Percentiles rank a stretch among this genome's conserved stretches.
Evolutionary conservation across 805 yeast species (phyloP).

Genomic region (Candida morakotiae): DNA sequence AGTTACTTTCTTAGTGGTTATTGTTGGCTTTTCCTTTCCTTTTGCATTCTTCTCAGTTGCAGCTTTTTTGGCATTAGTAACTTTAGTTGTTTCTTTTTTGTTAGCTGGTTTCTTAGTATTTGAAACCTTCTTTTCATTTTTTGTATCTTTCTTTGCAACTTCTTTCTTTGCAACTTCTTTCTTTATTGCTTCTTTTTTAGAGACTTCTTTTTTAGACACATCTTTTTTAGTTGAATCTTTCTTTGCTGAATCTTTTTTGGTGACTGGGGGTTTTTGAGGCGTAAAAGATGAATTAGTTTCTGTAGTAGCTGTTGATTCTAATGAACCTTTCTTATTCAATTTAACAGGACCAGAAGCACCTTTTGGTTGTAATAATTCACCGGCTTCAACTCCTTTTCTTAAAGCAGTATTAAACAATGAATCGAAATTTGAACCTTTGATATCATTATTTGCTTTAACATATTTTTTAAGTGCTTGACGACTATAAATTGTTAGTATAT

Average conservation of each 20-base stretch:
- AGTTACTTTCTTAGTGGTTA: background rate
- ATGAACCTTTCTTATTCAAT: conserved; percentile 28
- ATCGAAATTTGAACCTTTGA: conserved; percentile 65
- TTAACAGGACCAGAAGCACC: conserved; percentile 88
- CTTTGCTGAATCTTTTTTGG: background rate
- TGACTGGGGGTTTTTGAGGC: background rate
- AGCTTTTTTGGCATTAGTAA: background rate
- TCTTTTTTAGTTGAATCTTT: background rate
- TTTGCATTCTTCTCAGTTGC: background rate
- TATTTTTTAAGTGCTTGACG: conserved; percentile 88
- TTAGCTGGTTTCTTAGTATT: background rate
- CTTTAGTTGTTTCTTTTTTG: background rate
- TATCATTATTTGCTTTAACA: conserved; percentile 59
- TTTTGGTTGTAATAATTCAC: conserved; percentile 77
- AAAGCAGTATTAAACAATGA: conserved; percentile 72
- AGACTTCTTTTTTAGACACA: background rate
- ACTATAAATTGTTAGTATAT: conserved; percentile 28
- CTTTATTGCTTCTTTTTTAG: background rate
- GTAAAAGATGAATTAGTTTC: background rate
- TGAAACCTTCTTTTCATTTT: background rate
- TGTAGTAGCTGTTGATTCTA: background rate
- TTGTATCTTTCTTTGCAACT: background rate
- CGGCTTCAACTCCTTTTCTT: conserved; percentile 76
- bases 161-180: conserved; percentile 1
- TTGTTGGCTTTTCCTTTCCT: background rate